Base-by-base conservation (phyloP, 768 basidiomycete species). In the Multifurca ochricompacta region DNA sequence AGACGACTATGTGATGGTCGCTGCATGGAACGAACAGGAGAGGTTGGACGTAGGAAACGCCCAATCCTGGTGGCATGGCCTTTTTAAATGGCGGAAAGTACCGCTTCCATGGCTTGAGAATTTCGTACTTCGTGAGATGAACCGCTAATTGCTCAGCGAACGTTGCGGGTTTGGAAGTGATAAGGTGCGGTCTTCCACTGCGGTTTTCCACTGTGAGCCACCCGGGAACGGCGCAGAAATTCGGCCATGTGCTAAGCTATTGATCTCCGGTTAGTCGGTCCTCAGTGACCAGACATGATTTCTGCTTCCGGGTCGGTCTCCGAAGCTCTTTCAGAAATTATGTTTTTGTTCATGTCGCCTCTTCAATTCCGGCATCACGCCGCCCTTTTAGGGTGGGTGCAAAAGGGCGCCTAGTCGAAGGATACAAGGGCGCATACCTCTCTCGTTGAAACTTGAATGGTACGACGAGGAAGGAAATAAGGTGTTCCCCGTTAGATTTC, bases 1-100 rank as follows among this genome's bases (percentile, higher is more conserved):
- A 85, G 75, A 42, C 79, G 77, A 45, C 75, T 74, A 67, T 84
- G 82, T 35, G 83, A 83, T 31, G 81, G 77, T 45, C 76, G 78
- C 62, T 83, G 82, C 71, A 81, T 78, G 62, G 70, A 66, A 48
- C 69, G 67, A 39, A 64, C 65, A 40, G 68, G 68, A 56, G 67
- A 64, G 65, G 41, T 69, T 67, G 59, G 68, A 70, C 68, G 70
- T 69, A 59, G 50, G 53, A 51, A 52, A 51, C 54, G 48, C 48
- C 49, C 28, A 42, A 36, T 16, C 30, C n/a, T 51, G 34, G 45
- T 36, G 39, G 37, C 40, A 42, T 51, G 54, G 58, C 49, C 54
- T 43, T 56, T 41, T 56, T 59, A 59, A 57, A 41, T 45, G 11
- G 36, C 54, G 54, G 44, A 34, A 31, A 47, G 39, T 43, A 30